Conservation (phyloP, 805 yeast genomes). For the Myxozyma neotropica region DNA sequence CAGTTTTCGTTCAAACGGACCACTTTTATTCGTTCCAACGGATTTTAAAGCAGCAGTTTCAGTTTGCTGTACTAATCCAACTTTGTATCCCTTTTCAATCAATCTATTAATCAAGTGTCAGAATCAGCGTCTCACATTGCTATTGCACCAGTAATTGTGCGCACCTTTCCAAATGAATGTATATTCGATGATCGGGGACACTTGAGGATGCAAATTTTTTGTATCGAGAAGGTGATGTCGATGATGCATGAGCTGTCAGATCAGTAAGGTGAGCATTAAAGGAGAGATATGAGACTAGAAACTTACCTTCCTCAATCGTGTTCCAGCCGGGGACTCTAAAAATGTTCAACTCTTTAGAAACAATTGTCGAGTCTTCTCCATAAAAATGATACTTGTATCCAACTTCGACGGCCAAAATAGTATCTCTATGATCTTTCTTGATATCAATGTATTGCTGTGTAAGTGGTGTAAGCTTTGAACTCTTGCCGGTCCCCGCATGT, state of each 20-base stretch:
- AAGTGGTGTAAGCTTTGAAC: slow-evolving; percentile 63
- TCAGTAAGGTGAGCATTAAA: no score
- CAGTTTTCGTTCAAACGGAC: slow-evolving; percentile 67
- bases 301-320: slow-evolving; percentile 50
- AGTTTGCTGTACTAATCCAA: slow-evolving; percentile 83
- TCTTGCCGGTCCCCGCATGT: background rate
- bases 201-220: slow-evolving; percentile 78
- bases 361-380: slow-evolving; percentile 78
- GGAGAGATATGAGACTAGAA: background rate
- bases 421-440: slow-evolving; percentile 62
- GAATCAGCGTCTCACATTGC: no score
- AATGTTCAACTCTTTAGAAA: slow-evolving; percentile 63
- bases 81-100: slow-evolving; percentile 70
- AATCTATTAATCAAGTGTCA: slow-evolving; percentile 40
- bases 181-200: slow-evolving; percentile 76
- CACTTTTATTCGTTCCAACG: slow-evolving; percentile 52
- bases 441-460: slow-evolving; percentile 76
- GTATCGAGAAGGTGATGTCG: slow-evolving; percentile 48
- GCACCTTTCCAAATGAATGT: slow-evolving; percentile 68
- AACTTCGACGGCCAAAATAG: slow-evolving; percentile 77
- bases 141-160: no score
- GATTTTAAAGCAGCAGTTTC: slow-evolving; percentile 79
- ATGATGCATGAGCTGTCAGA: background rate
- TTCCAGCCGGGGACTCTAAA: slow-evolving; percentile 72
- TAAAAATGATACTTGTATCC: slow-evolving; percentile 90